phyloP scores from a whole-genome alignment of 192 early-diverging fungal genomes.

The Phycomyces blakesleeanus region DNA sequence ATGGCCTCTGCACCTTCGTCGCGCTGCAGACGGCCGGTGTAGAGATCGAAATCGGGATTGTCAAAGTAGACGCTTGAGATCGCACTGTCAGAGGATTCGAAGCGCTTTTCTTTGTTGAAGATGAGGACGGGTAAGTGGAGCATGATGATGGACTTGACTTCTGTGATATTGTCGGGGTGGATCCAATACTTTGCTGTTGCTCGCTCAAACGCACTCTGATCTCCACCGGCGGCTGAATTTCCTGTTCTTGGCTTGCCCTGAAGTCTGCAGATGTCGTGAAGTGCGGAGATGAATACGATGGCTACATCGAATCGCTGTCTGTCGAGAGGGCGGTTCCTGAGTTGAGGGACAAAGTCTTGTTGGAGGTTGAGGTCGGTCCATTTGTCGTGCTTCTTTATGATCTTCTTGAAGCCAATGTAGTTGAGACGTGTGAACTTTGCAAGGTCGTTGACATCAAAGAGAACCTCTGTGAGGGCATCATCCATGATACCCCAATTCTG shows the following conservation, averaged over 20 bases:
- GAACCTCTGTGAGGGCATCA: slow-evolving; percentile 62
- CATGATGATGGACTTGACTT: slow-evolving; percentile 39
- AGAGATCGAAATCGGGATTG: slow-evolving; percentile 26
- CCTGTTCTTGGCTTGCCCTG: slow-evolving; percentile 30
- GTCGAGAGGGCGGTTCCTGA: slow-evolving; percentile 78
- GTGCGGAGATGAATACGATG: slow-evolving; percentile 79
- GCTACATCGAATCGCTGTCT: slow-evolving; percentile 86
- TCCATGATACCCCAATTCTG: slow-evolving; percentile 51
- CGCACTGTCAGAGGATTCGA: slow-evolving; percentile 35
- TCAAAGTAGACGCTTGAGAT: slow-evolving; percentile 36
- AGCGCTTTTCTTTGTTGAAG: slow-evolving; percentile 38
- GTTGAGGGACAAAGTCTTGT: slow-evolving; percentile 68
- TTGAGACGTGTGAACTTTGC: slow-evolving; percentile 80
- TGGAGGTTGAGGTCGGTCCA: slow-evolving; percentile 73
- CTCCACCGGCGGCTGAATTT: slow-evolving; percentile 27
- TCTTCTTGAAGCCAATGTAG: slow-evolving; percentile 86
- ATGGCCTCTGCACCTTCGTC: slow-evolving; percentile 33
- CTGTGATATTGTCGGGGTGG: slow-evolving; percentile 37
- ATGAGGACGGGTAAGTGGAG: slow-evolving; percentile 44
- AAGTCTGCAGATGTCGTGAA: slow-evolving; percentile 67
- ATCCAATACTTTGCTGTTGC: slow-evolving; percentile 59
- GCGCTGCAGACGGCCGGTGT: slow-evolving; percentile 30
- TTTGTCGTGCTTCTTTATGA: slow-evolving; percentile 98
- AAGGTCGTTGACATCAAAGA: slow-evolving; percentile 74
- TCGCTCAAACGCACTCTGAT: slow-evolving; percentile 62